A percentile compares a stretch with the other conserved stretches of the same genome.
Conservation (phyloP, 2,329 filamentous ascomycete genomes). For the Beauveria rudraprayagi region DNA sequence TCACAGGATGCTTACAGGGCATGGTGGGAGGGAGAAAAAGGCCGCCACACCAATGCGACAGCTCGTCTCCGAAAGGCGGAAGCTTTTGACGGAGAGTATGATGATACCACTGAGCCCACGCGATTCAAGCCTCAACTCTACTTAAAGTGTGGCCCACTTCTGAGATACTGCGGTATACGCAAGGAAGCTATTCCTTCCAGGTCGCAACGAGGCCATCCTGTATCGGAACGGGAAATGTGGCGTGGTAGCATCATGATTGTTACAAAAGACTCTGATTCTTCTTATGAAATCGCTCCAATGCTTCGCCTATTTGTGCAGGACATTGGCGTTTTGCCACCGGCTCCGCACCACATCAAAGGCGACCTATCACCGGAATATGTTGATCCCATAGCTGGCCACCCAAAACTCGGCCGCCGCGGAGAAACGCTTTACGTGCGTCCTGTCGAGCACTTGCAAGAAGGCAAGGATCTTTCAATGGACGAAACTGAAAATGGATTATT, state of each 20-base stretch:
- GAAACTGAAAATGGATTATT: slow-evolving; percentile 81
- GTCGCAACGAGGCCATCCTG: slow-evolving; percentile 18
- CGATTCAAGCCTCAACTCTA: slow-evolving; percentile 77
- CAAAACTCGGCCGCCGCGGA: slow-evolving; percentile 76
- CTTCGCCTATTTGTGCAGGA: slow-evolving; percentile 82
- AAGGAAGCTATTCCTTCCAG: slow-evolving; percentile 43
- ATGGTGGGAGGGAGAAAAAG: slow-evolving; percentile 67
- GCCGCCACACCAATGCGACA: slow-evolving; percentile 36
- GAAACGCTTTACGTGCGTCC: slow-evolving; percentile 83
- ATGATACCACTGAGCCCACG: slow-evolving; percentile 55
- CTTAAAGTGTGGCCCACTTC: slow-evolving; percentile 80
- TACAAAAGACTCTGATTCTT: slow-evolving; percentile 74
- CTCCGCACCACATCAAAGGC: slow-evolving; percentile 57
- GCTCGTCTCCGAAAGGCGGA: slow-evolving; percentile 48
- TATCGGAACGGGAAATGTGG: slow-evolving; percentile 69
- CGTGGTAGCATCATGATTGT: slow-evolving; percentile 94
- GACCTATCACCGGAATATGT: slow-evolving; percentile 74
- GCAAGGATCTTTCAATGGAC: slow-evolving; percentile 65
- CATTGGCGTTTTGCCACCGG: slow-evolving; percentile 71
- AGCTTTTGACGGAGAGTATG: slow-evolving; percentile 59
- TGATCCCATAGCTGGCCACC: slow-evolving; percentile 80
- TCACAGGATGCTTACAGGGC: slow-evolving; percentile 44
- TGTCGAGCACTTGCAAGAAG: slow-evolving; percentile 76
- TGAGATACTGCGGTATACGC: slow-evolving; percentile 82
- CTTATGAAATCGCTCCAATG: slow-evolving; percentile 70